Evolutionary conservation across 2,329 filamentous ascomycete genomes (phyloP).

Genomic region (Colletotrichum tofieldiae): DNA sequence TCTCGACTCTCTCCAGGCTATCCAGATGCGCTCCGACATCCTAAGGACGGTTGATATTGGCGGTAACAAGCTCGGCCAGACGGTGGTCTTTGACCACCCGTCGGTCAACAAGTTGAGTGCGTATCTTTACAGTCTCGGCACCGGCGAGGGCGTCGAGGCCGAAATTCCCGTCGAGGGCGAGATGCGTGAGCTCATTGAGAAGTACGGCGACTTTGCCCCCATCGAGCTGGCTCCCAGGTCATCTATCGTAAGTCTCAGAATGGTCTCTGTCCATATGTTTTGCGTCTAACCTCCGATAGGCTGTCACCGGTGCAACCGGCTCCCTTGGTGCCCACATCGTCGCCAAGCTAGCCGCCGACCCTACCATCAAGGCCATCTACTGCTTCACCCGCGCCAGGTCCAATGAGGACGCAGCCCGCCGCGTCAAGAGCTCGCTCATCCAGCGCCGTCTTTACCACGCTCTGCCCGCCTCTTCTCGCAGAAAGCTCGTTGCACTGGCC

Average conservation of each 20-base stretch:
- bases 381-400: constrained; percentile 64
- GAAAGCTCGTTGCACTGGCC: constrained; percentile 49
- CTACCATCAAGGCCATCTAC: constrained; percentile 68
- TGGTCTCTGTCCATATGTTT: too few species aligned
- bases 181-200: constrained; percentile 46
- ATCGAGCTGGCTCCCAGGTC: not conserved
- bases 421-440: constrained; percentile 46
- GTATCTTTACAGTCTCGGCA: constrained; percentile 60
- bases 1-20: constrained; percentile 72
- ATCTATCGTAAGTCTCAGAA: constrained; percentile 14
- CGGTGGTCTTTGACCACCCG: constrained; percentile 72
- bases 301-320: constrained; percentile 77
- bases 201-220: constrained; percentile 42
- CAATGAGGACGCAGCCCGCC: constrained; percentile 43
- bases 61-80: constrained; percentile 64
- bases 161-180: constrained; percentile 50
- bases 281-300: constrained; percentile 43
- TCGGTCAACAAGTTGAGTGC: constrained; percentile 62
- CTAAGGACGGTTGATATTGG: constrained; percentile 65
- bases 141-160: constrained; percentile 51
- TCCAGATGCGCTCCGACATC: constrained; percentile 68
- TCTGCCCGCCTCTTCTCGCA: constrained; percentile 39
- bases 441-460: constrained; percentile 54
- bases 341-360: constrained; percentile 70
- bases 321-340: constrained; percentile 75